Evolutionary conservation across 108 stramenopile species (phyloP).

Genomic region (Skeletonema potamos): DNA sequence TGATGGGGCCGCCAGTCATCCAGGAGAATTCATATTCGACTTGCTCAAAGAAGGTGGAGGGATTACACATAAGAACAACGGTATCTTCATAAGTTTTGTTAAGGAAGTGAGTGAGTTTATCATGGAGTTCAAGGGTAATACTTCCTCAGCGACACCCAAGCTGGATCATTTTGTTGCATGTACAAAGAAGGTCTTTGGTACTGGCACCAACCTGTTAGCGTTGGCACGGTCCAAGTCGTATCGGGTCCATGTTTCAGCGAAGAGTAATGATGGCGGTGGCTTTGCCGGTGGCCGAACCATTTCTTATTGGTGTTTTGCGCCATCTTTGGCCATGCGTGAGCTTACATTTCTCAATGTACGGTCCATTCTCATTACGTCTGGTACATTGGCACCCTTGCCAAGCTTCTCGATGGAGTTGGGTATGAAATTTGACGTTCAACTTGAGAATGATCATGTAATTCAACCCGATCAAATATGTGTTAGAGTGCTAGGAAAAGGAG

Average conservation of each 20-base stretch:
- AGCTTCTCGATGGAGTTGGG: conserved; percentile 92
- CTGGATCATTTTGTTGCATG: conserved; percentile 75
- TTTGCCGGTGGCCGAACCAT: conserved; percentile 70
- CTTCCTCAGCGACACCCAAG: conserved; percentile 53
- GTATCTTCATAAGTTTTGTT: conserved; percentile 64
- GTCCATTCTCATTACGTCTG: conserved; percentile 92
- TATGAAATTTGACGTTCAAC: conserved; percentile 79
- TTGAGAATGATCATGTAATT: conserved; percentile 97
- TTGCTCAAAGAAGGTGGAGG: conserved; percentile 69
- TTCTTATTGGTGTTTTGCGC: conserved; percentile 98
- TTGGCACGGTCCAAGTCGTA: conserved; percentile 79
- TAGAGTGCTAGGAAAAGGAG: conserved; percentile 83
- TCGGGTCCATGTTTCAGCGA: conserved; percentile 67
- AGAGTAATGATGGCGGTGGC: conserved; percentile 44
- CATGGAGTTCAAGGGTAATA: conserved; percentile 66
- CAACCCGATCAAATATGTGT: conserved; percentile 83
- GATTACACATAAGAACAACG: conserved; percentile 74
- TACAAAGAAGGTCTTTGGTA: conserved; percentile 79
- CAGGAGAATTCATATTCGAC: conserved; percentile 84
- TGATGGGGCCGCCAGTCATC: conserved; percentile 44
- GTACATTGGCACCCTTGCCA: conserved; percentile 94
- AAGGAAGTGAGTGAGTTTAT: conserved; percentile 66
- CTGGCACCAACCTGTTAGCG: conserved; percentile 62
- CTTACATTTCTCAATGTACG: conserved; percentile 75
- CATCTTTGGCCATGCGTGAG: conserved; percentile 93